Evolutionary conservation across 1,139 yeast genomes (phyloP), one percentile per base, ranked within the genome.

Genomic region (Suzukiozyma palmioleophila): DNA sequence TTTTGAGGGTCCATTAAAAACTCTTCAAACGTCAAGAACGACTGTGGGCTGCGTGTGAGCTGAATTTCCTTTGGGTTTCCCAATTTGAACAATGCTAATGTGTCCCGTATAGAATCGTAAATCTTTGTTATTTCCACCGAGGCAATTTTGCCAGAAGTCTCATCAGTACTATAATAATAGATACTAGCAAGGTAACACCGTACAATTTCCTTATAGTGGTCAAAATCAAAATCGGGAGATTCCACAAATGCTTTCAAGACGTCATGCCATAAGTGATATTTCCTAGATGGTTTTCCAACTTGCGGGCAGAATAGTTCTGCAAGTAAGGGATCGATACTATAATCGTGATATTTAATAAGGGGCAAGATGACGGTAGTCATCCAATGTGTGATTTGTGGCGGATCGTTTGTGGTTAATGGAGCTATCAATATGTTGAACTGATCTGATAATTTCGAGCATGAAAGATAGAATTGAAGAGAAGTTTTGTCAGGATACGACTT

Each of bases 331-430:
- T 39, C 39, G 31, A 65, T 55, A 38, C 62, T 59, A 22, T 49
- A 39, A 8, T 43, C 40, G 32, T 55, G 38, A 42, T 54, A 58
- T 1, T 34, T 41, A 4, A 60, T 44, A 13, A 59, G 42, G 0
- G 75, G 75, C 6, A 68, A 33, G 1, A 66, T 50, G 6, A 64
- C 71, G 14, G 56, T 46, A 1, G 40, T 22, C 42, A 66, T 43
- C 69, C 72, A 69, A 12, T 49, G 42, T 3, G 43, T 45, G 1
- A 50, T 39, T 7, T 55, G 39, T 22, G 54, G 29, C 26, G 52
- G 52, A 5, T 45, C 49, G 10, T 47, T 43, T 9, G 48, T 41
- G 13, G 39, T 38, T 12, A 65, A 40, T 1, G 72, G 71, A 2
- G 38, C 41, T 3, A 62, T 48, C 12, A 67, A 49, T 1, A 45